phyloP scores from a whole-genome alignment of 108 stramenopile genomes.

The Cylindrotheca fusiformis region DNA sequence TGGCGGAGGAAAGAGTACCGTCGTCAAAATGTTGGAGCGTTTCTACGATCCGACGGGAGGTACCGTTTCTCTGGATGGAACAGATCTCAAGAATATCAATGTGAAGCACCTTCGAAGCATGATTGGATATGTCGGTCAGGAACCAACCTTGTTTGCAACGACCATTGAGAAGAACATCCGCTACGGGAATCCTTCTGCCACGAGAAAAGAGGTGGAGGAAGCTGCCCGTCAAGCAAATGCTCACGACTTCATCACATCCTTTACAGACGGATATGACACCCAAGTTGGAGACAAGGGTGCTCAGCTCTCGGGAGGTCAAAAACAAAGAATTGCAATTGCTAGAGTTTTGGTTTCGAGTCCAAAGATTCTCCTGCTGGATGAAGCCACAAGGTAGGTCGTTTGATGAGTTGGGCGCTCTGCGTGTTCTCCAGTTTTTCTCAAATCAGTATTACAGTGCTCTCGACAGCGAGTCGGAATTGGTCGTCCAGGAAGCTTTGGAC shows the following conservation, averaged over 20 bases:
- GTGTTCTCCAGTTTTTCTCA: neutral
- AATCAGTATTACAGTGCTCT: conserved; percentile 71
- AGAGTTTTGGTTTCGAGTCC: conserved; percentile 69
- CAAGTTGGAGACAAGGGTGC: conserved; percentile 58
- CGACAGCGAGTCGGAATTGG: conserved; percentile 76
- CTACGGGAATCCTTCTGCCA: conserved; percentile 50
- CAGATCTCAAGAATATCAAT: conserved; percentile 72
- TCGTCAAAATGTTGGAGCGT: conserved; percentile 85
- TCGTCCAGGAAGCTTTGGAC: conserved; percentile 57
- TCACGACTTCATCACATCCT: conserved; percentile 52
- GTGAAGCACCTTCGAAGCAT: conserved; percentile 41
- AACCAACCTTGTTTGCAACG: conserved; percentile 69
- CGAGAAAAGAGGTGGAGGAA: conserved; percentile 38
- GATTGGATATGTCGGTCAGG: conserved; percentile 95
- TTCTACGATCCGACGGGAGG: conserved; percentile 91
- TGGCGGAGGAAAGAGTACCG: conserved; percentile 86
- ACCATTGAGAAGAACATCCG: conserved; percentile 76
- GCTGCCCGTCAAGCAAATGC: conserved; percentile 79
- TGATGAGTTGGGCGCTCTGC: conserved; percentile 8
- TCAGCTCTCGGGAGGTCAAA: conserved; percentile 86
- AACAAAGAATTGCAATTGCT: conserved; percentile 90
- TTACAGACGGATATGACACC: conserved; percentile 61
- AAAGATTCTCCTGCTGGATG: conserved; percentile 71
- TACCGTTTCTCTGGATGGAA: conserved; percentile 74
- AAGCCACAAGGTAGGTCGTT: conserved; percentile 74